Percentiles rank a stretch among this genome's conserved stretches.
Conservation (phyloP, 805 yeast genomes). For the Cephaloascus fragrans region DNA sequence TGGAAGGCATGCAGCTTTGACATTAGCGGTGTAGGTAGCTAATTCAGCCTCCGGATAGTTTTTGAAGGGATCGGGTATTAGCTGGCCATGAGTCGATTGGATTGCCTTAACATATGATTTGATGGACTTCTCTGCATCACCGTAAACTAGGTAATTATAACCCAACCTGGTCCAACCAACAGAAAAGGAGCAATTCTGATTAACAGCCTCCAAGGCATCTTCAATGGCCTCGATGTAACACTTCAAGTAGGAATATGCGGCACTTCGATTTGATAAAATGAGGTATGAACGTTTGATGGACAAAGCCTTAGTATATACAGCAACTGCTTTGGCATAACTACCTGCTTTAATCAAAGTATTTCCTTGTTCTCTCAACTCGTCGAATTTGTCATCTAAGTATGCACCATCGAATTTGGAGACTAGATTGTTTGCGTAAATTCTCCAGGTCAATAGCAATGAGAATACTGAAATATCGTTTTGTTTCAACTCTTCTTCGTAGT, state of each 20-base stretch:
- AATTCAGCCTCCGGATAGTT: background rate
- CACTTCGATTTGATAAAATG: slow-evolving; percentile 28
- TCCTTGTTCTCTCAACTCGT: slow-evolving; percentile 11
- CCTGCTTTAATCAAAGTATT: slow-evolving; percentile 13
- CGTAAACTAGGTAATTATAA: slow-evolving; percentile 21
- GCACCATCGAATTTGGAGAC: background rate
- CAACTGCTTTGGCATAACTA: slow-evolving; percentile 21
- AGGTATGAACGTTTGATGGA: slow-evolving; percentile 17
- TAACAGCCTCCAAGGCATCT: slow-evolving; percentile 21
- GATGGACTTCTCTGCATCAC: slow-evolving; percentile 23
- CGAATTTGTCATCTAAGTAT: background rate
- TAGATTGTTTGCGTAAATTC: background rate
- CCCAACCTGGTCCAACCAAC: slow-evolving; percentile 30
- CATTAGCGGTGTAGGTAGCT: background rate
- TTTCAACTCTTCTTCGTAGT: too few relatives aligned
- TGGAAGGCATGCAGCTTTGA: background rate
- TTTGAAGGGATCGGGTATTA: background rate
- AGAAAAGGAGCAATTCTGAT: slow-evolving; percentile 20
- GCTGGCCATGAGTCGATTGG: slow-evolving; percentile 4
- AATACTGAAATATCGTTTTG: too few relatives aligned
- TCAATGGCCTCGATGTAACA: slow-evolving; percentile 21
- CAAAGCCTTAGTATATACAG: slow-evolving; percentile 25
- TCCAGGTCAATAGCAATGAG: background rate
- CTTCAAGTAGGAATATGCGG: slow-evolving; percentile 23
- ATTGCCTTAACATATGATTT: slow-evolving; percentile 25